phyloP scores from a whole-genome alignment of 768 basidiomycete genomes.

The Pulveroboletus sp. region DNA sequence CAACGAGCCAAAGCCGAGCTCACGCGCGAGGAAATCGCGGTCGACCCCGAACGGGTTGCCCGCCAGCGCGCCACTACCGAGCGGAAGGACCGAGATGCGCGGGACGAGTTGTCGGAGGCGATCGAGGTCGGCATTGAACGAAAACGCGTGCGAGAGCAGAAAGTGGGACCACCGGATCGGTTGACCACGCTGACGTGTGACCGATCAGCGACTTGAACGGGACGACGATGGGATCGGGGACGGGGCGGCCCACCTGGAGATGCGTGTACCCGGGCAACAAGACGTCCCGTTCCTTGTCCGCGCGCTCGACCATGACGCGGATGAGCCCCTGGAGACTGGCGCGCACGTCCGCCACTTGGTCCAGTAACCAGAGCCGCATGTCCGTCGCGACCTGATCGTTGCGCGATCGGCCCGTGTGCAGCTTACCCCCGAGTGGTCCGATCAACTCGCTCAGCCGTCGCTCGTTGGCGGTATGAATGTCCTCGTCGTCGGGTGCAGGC shows the following conservation, averaged over 20 bases:
- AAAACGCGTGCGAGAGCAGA: conserved; percentile 90
- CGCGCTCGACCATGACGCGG: conserved; percentile 85
- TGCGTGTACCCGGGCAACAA: conserved; percentile 97
- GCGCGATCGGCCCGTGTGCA: conserved; percentile 94
- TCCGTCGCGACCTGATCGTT: conserved; percentile 99
- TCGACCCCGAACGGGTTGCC: conserved; percentile 96
- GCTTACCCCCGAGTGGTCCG: conserved; percentile 87
- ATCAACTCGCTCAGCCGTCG: conserved; percentile 90
- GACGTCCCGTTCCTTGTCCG: conserved; percentile 88
- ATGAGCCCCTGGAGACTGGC: conserved; percentile 71
- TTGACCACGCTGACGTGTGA: conserved; percentile 86
- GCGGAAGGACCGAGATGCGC: conserved; percentile 87
- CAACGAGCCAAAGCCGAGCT: conserved; percentile 83
- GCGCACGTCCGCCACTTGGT: conserved; percentile 67
- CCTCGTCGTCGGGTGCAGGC: conserved; percentile 85
- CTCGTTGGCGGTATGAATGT: conserved; percentile 99
- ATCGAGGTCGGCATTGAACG: conserved; percentile 86
- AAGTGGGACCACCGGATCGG: conserved; percentile 99
- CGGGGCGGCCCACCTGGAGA: conserved; percentile 82
- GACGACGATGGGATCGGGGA: no score
- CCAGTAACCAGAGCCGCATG: conserved; percentile 93
- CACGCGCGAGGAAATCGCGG: conserved; percentile 84
- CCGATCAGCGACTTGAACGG: background rate
- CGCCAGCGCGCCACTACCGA: conserved; percentile 92
- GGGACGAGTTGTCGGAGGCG: conserved; percentile 80